These are phyloP conservation scores for Cryptococcus wingfieldii DNA, from an alignment of 1,284 basidiomycete genomes.

Conservation along the genomic window DNA sequence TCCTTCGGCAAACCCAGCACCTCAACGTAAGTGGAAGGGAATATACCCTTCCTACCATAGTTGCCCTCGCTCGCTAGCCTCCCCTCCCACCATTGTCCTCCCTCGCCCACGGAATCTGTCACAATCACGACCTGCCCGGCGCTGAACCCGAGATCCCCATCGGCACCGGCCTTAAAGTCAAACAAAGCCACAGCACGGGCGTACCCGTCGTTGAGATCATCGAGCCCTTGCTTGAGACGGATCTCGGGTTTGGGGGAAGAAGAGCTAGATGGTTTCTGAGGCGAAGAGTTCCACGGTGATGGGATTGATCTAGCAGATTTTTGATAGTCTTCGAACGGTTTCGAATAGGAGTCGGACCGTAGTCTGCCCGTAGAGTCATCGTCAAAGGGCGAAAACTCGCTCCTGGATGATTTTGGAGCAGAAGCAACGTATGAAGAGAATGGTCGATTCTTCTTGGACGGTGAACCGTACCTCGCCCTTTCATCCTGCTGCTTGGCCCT, in stretches of 20 bases:
- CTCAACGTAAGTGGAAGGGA: conserved; percentile 59
- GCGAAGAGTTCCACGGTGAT: neutral
- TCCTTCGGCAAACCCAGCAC: conserved; percentile 45
- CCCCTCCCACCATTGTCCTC: conserved; percentile 67
- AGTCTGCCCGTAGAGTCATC: conserved; percentile 16
- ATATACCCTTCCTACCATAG: conserved; percentile 52
- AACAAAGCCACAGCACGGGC: conserved; percentile 74
- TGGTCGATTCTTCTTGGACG: conserved; percentile 4
- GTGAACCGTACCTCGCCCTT: neutral
- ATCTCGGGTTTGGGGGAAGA: conserved; percentile 14
- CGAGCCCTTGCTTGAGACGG: conserved; percentile 21
- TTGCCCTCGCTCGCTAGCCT: conserved; percentile 31
- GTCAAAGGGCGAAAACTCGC: conserved; percentile 16
- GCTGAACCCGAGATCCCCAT: conserved; percentile 75
- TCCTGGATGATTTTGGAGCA: neutral
- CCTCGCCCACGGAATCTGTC: conserved; percentile 67
- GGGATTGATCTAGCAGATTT: neutral
- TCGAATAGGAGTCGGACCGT: conserved; percentile 4
- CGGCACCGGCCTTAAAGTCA: conserved; percentile 69
- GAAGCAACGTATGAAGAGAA: conserved; percentile 6
- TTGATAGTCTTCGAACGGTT: conserved; percentile 22
- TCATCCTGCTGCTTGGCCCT: neutral
- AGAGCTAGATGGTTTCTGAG: neutral
- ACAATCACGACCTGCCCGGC: conserved; percentile 78
- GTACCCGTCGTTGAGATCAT: conserved; percentile 35